Evolutionary conservation across 768 basidiomycete genomes (phyloP).

Genomic region (Stropharia rugosoannulata): DNA sequence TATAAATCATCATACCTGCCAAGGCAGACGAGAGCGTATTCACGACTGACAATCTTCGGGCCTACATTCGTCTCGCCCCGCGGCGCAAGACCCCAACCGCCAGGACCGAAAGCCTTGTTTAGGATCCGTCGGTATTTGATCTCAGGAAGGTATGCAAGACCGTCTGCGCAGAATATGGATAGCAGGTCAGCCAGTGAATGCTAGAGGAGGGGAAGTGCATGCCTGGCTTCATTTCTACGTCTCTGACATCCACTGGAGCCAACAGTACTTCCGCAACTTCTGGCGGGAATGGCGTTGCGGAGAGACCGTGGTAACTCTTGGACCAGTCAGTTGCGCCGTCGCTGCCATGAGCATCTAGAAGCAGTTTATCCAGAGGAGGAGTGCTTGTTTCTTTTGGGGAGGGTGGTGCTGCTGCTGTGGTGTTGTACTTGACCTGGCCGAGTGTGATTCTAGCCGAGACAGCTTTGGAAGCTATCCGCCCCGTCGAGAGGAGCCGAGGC

Average conservation of each 20-base stretch:
- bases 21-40: conserved; percentile 92
- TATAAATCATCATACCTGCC: conserved; percentile 63
- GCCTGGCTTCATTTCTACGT: conserved; percentile 97
- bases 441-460: not conserved
- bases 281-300: conserved; percentile 70
- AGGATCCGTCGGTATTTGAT: conserved; percentile 93
- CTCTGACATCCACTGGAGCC: conserved; percentile 69
- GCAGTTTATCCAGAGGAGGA: not conserved
- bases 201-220: conserved; percentile 17
- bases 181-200: not conserved
- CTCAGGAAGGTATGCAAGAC: conserved; percentile 92
- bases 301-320: conserved; percentile 81
- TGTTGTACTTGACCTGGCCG: not conserved
- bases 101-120: conserved; percentile 94
- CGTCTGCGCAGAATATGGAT: conserved; percentile 50
- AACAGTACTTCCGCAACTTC: conserved; percentile 73
- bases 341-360: not conserved
- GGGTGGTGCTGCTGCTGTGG: not conserved
- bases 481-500: not conserved
- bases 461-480: not conserved
- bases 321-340: conserved; percentile 76
- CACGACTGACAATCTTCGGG: conserved; percentile 84
- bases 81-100: conserved; percentile 96
- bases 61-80: conserved; percentile 90
- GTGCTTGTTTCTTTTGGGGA: not conserved